Conservation (phyloP, 495 filamentous ascomycete genomes). For the Penicillium canariense region DNA sequence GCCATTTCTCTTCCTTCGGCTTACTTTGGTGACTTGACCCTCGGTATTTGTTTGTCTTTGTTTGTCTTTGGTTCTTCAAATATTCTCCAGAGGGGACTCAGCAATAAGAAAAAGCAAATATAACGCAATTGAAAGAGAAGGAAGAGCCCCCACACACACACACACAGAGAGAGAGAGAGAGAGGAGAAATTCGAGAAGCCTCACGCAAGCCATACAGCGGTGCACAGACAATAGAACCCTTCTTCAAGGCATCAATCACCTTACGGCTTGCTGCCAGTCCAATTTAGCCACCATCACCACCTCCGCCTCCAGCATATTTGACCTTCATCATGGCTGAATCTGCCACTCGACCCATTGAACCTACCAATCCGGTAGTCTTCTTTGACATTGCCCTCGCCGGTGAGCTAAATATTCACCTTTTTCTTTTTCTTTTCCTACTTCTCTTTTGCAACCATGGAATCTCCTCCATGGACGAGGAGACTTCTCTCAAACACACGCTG, state of each 20-base stretch:
- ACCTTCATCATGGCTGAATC: slow-evolving; percentile 15
- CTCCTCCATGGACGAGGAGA: too few species aligned
- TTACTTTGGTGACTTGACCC: too few species aligned
- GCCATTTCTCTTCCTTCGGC: too few species aligned
- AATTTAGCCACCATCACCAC: neutral
- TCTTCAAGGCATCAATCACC: neutral
- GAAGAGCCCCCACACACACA: too few species aligned
- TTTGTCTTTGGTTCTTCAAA: too few species aligned
- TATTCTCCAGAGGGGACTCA: too few species aligned
- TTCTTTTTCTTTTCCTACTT: neutral
- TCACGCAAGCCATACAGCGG: too few species aligned
- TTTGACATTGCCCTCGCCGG: slow-evolving; percentile 92
- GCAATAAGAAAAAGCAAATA: too few species aligned
- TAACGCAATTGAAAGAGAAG: too few species aligned
- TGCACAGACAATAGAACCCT: neutral
- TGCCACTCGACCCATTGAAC: neutral
- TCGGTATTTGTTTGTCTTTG: too few species aligned
- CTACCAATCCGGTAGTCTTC: slow-evolving; percentile 70
- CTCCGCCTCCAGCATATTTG: neutral
- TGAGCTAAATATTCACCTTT: slow-evolving; percentile 37
- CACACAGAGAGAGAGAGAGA: too few species aligned
- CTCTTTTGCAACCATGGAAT: neutral
- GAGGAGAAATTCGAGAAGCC: neutral
- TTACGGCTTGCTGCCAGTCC: neutral
- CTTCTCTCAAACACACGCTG: too few species aligned